Percentiles rank a stretch among this genome's conserved stretches.
Evolutionary conservation across 306 rosid genomes (phyloP).

Genomic region (Parietaria judaica): DNA sequence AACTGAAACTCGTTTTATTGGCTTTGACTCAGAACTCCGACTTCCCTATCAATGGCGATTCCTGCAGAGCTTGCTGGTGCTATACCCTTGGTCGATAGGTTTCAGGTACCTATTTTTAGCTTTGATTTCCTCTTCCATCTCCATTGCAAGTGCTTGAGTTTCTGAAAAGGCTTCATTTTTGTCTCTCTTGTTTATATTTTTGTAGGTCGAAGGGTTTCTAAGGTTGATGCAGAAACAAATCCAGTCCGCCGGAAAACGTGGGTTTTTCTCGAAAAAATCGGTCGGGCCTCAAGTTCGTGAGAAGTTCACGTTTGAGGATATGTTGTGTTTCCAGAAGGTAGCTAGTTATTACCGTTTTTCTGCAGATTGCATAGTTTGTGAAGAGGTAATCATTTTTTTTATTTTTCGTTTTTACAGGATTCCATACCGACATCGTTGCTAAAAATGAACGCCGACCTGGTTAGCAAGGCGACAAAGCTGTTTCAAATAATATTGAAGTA

Average conservation of each 20-base stretch:
- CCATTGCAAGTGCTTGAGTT: too few relatives aligned
- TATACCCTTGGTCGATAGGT: constrained; percentile 76
- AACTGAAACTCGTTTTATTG: not conserved
- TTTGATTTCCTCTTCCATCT: not conserved
- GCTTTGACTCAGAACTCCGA: constrained; percentile 46
- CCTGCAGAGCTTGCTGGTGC: constrained; percentile 91
- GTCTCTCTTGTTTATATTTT: constrained; percentile 9
- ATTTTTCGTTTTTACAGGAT: constrained; percentile 58
- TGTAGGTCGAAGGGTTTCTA: constrained; percentile 82
- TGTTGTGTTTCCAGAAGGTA: constrained; percentile 97
- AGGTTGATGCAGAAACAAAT: constrained; percentile 92
- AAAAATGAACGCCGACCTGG: constrained; percentile 68
- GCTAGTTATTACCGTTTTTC: not conserved
- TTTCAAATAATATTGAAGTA: constrained; percentile 87
- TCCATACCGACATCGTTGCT: constrained; percentile 83
- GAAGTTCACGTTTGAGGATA: constrained; percentile 80
- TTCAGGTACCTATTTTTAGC: constrained; percentile 42
- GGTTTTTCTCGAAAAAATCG: constrained; percentile 76
- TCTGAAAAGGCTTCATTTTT: not conserved
- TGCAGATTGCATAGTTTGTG: not conserved
- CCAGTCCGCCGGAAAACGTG: constrained; percentile 91
- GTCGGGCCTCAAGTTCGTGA: constrained; percentile 69
- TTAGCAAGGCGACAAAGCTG: constrained; percentile 72
- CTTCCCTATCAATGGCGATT: constrained; percentile 55
- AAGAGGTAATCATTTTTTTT: too few relatives aligned